Percentiles rank a stretch among this genome's conserved stretches.
Conservation (phyloP, 169 alveolate species). For the Haemoproteus tartakovskyi region DNA sequence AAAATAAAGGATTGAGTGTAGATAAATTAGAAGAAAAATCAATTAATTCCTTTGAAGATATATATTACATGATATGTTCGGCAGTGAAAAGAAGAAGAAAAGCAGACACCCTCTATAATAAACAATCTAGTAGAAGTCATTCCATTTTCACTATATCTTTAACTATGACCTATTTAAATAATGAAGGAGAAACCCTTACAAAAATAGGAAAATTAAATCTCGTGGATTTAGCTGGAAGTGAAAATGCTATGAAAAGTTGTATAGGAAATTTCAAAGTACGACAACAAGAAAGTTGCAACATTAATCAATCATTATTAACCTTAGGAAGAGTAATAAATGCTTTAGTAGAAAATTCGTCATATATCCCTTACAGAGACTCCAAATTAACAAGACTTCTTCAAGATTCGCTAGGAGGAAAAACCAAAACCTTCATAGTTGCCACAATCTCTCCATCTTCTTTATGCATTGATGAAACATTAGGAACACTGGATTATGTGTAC, state of each 20-base stretch:
- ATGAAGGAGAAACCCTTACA: slow-evolving; percentile 77
- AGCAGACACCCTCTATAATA: slow-evolving; percentile 96
- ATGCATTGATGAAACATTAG: slow-evolving; percentile 88
- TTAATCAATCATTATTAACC: slow-evolving; percentile 96
- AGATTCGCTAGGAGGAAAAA: slow-evolving; percentile 94
- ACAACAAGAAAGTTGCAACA: slow-evolving; percentile 98
- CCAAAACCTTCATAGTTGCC: slow-evolving; percentile 93
- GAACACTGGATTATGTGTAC: slow-evolving; percentile 89
- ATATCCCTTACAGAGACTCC: slow-evolving; percentile 95
- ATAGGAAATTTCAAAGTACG: slow-evolving; percentile 94
- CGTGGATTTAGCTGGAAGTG: slow-evolving; percentile 98
- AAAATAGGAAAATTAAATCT: slow-evolving; percentile 91
- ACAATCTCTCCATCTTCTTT: slow-evolving; percentile 90
- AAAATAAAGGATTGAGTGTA: slow-evolving; percentile 92
- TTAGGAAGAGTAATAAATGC: slow-evolving; percentile 93
- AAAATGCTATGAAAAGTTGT: slow-evolving; percentile 98
- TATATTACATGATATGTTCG: slow-evolving; percentile 86
- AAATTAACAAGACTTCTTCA: slow-evolving; percentile 92
- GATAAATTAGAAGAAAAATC: slow-evolving; percentile 88
- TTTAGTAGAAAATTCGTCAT: slow-evolving; percentile 84
- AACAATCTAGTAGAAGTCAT: slow-evolving; percentile 97
- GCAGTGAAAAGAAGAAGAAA: slow-evolving; percentile 89
- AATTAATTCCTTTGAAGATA: slow-evolving; percentile 86
- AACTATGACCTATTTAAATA: too few species aligned
- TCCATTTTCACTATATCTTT: slow-evolving; percentile 94